Evolutionary conservation across 83 land plant genomes (phyloP).

Genomic region (Thuja plicata): DNA sequence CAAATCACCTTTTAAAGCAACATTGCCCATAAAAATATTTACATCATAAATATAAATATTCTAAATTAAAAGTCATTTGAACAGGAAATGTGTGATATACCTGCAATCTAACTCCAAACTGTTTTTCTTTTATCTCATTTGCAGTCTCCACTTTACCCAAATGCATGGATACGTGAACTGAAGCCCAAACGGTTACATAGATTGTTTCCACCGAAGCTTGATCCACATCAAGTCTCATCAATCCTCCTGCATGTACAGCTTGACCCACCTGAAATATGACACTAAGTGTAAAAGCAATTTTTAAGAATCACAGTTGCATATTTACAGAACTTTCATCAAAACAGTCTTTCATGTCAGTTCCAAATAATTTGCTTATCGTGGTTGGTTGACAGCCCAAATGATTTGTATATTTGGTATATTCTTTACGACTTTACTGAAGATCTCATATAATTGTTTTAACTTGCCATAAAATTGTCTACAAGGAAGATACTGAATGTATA

Average conservation of each 20-base stretch:
- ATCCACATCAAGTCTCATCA: constrained; percentile 71
- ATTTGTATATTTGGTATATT: not conserved
- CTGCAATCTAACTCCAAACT: constrained; percentile 85
- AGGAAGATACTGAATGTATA: not conserved
- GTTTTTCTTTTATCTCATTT: constrained; percentile 66
- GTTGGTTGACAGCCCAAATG: not conserved
- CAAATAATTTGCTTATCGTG: not conserved
- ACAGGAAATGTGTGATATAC: constrained; percentile 22
- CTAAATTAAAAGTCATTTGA: not conserved
- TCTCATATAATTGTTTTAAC: not conserved
- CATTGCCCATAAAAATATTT: not conserved
- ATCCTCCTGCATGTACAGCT: constrained; percentile 77
- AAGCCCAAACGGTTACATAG: constrained; percentile 88
- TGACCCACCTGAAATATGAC: constrained; percentile 53
- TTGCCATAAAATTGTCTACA: not conserved
- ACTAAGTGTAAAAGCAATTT: not conserved
- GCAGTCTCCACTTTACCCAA: constrained; percentile 82
- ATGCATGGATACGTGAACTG: constrained; percentile 81
- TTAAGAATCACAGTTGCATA: not conserved
- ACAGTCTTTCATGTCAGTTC: not conserved
- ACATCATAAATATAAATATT: not conserved
- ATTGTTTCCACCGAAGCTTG: constrained; percentile 83
- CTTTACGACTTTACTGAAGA: not conserved
- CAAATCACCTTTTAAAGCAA: not conserved
- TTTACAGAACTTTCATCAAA: not conserved